These are phyloP conservation scores for Xylariaceae sp. DNA, from an alignment of 2,329 filamentous ascomycete species.

Conservation along the genomic window DNA sequence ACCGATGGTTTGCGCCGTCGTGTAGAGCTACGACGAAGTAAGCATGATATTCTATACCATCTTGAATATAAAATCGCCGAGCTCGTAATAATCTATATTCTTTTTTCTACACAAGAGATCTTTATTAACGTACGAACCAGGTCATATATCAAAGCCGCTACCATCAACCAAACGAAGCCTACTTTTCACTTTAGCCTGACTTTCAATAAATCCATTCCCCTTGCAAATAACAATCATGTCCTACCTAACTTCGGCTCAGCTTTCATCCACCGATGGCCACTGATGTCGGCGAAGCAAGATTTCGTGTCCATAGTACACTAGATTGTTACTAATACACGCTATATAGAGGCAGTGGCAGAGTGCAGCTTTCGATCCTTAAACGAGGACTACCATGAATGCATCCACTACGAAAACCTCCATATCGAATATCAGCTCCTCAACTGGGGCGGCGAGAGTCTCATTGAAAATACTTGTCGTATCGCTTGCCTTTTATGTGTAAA, in stretches of 20 bases:
- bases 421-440: neutral
- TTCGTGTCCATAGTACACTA: neutral
- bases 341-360: neutral
- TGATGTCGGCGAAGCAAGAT: neutral
- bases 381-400: slow-evolving; percentile 3
- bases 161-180: neutral
- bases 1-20: neutral
- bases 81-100: no score
- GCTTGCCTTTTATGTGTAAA: slow-evolving; percentile 1
- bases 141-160: slow-evolving; percentile 1
- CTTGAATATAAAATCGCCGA: neutral
- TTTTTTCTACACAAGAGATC: no score
- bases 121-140: neutral
- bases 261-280: neutral
- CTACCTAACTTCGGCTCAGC: neutral
- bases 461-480: slow-evolving; percentile 1
- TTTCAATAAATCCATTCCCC: neutral
- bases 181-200: neutral
- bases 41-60: neutral
- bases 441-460: neutral
- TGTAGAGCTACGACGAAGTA: neutral
- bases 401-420: neutral
- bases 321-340: neutral
- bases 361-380: neutral
- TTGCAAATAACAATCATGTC: neutral